A percentile compares a stretch with the other conserved stretches of the same genome.
Evolutionary conservation across 768 basidiomycete species (phyloP).

Genomic region (Tulasnella calospora): DNA sequence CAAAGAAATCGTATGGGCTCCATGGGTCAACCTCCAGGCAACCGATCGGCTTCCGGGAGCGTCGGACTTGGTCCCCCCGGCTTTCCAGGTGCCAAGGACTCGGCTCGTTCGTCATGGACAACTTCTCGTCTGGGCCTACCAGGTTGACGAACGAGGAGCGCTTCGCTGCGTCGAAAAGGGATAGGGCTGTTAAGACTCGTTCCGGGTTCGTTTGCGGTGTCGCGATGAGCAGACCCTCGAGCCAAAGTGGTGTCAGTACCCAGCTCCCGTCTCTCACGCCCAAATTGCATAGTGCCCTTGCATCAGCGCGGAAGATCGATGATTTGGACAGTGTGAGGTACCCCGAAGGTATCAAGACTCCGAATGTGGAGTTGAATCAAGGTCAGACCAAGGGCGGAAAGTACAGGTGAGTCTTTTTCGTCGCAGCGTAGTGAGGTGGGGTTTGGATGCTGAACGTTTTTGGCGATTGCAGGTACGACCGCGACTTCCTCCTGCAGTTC

Average conservation of each 20-base stretch:
- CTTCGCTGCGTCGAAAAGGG: slow-evolving; percentile 29
- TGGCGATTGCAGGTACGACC: too few species aligned
- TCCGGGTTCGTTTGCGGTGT: slow-evolving; percentile 26
- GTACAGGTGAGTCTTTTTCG: too few species aligned
- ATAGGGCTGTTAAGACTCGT: slow-evolving; percentile 34
- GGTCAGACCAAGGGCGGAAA: too few species aligned
- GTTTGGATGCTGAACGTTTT: too few species aligned
- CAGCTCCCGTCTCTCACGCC: too few species aligned
- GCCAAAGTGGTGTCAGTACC: slow-evolving; percentile 42
- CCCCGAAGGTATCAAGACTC: too few species aligned
- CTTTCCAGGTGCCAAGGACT: slow-evolving; percentile 13
- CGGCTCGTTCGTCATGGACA: slow-evolving; percentile 43
- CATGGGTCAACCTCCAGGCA: slow-evolving; percentile 28
- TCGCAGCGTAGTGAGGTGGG: too few species aligned
- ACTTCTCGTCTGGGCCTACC: slow-evolving; percentile 20
- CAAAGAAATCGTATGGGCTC: not conserved
- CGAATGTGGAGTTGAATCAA: too few species aligned
- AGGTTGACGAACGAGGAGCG: slow-evolving; percentile 11
- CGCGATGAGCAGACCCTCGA: slow-evolving; percentile 59
- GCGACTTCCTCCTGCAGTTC: too few species aligned
- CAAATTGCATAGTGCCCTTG: too few species aligned
- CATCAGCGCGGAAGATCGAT: too few species aligned
- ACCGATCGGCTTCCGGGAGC: slow-evolving; percentile 51
- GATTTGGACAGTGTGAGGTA: too few species aligned
- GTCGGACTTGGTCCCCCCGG: slow-evolving; percentile 39